Base-by-base conservation (phyloP, 225 moss, liverwort and hornwort species). In the Bryum argenteum region DNA sequence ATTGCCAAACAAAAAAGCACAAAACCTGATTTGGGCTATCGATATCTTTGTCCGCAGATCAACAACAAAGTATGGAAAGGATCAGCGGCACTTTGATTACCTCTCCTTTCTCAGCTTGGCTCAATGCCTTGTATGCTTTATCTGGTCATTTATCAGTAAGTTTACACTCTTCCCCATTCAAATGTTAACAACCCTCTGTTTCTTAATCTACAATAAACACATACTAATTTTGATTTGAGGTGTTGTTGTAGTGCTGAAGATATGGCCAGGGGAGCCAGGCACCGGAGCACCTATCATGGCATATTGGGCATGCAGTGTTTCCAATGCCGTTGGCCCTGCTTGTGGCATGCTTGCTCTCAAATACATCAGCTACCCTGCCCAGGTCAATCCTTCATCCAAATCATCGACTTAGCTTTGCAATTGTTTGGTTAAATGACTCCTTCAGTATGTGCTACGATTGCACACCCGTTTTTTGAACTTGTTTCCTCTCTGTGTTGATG, bases 341-440 rank as follows among this genome's bases (percentile, higher is more conserved):
- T 91, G 93, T 16, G 93, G 93, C 57, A 91, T 89, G 42, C 58
- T 88, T n/a, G 91, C 96, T 3, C 75, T 97, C 41, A 97, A 84
- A 74, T 92, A 91, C 69, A 94, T 97, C 80, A 97, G 92, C 89
- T 97, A 87, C n/a, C 94, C 92, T n/a, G 92, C 94, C 24, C 96
- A 97, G 92, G 96, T 94, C 5, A 33, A 28, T 28, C 5, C 28
- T 28, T 28, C 5, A 28, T 28, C 28, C 28, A 28, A 28, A 28
- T 28, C 28, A 28, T 5, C 28, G 5, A 28, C 28, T 28, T 28
- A 28, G 28, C 28, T 28, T 28, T 28, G 2, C 28, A 28, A 28
- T 28, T 28, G 2, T 2, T 28, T 28, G 28, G 28, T 28, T 5
- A 28, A 28, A 28, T 28, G 28, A 28, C 28, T 28, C n/a, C n/a